phyloP scores from a whole-genome alignment of 495 filamentous ascomycete genomes.

The Clohesyomyces aquaticus region DNA sequence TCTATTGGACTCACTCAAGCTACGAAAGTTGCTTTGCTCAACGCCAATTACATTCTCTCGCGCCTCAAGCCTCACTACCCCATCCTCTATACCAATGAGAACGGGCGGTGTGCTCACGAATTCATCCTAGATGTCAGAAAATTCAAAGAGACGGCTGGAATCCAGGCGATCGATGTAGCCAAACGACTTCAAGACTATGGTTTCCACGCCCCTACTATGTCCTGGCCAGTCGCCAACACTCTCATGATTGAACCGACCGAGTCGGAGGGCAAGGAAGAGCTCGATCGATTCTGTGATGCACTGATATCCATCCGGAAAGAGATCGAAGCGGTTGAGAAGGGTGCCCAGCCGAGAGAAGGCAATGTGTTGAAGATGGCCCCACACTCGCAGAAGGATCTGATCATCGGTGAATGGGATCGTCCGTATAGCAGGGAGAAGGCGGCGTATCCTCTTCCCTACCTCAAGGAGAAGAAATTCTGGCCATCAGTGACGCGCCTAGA shows the following conservation, averaged over 20 bases:
- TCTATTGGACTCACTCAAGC: slow-evolving; percentile 87
- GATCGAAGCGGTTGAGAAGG: slow-evolving; percentile 83
- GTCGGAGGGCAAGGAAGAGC: slow-evolving; percentile 88
- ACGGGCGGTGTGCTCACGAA: slow-evolving; percentile 92
- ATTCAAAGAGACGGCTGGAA: slow-evolving; percentile 81
- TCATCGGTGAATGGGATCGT: slow-evolving; percentile 74
- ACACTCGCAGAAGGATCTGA: slow-evolving; percentile 81
- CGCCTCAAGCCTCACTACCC: slow-evolving; percentile 87
- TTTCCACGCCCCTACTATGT: slow-evolving; percentile 98
- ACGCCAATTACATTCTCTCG: slow-evolving; percentile 96
- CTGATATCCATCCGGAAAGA: slow-evolving; percentile 87
- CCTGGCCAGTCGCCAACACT: slow-evolving; percentile 94
- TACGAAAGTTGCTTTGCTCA: slow-evolving; percentile 91
- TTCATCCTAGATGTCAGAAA: slow-evolving; percentile 91
- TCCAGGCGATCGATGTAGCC: slow-evolving; percentile 96
- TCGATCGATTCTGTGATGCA: slow-evolving; percentile 93
- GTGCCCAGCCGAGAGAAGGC: slow-evolving; percentile 72
- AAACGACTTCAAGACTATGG: slow-evolving; percentile 98
- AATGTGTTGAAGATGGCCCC: slow-evolving; percentile 94
- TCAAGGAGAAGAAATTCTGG: slow-evolving; percentile 99
- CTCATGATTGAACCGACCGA: slow-evolving; percentile 99
- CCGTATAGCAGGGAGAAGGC: slow-evolving; percentile 80
- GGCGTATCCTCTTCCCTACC: slow-evolving; percentile 82
- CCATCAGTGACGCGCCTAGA: slow-evolving; percentile 85
- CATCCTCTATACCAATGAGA: slow-evolving; percentile 88